Evolutionary conservation across 179 eudicot species (phyloP).

Genomic region (Silene vulgaris): DNA sequence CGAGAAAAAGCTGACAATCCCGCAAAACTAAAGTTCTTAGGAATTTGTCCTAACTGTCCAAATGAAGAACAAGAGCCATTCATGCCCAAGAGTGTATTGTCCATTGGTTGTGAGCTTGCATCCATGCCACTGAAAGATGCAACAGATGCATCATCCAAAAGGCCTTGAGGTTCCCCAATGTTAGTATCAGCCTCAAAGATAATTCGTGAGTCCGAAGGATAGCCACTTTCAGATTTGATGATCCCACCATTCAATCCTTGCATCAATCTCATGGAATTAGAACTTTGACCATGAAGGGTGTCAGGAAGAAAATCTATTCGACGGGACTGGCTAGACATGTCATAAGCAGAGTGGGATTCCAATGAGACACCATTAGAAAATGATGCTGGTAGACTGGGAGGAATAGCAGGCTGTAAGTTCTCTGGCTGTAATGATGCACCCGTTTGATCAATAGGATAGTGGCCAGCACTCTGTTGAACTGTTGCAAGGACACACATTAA

Average conservation of each 20-base stretch:
- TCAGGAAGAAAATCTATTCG: constrained; percentile 46
- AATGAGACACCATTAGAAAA: constrained; percentile 52
- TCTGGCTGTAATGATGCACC: constrained; percentile 50
- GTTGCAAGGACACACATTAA: constrained; percentile 22
- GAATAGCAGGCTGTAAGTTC: constrained; percentile 42
- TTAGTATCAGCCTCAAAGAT: constrained; percentile 44
- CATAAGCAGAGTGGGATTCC: constrained; percentile 44
- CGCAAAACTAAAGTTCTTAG: constrained; percentile 56
- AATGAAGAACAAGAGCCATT: constrained; percentile 38
- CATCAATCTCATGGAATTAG: constrained; percentile 53
- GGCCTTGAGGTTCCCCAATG: constrained; percentile 47
- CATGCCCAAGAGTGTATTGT: constrained; percentile 44
- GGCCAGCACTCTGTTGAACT: constrained; percentile 64
- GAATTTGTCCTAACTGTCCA: constrained; percentile 56
- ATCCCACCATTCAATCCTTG: constrained; percentile 58
- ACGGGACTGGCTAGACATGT: constrained; percentile 48
- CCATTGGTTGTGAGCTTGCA: constrained; percentile 45
- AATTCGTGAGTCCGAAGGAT: constrained; percentile 38
- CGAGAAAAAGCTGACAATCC: constrained; percentile 62
- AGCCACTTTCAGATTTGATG: constrained; percentile 62
- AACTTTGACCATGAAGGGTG: constrained; percentile 51
- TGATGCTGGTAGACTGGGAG: constrained; percentile 37
- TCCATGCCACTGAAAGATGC: constrained; percentile 53
- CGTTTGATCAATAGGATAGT: constrained; percentile 43
- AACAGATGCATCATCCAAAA: constrained; percentile 50